A percentile compares a stretch with the other conserved stretches of the same genome.
Evolutionary conservation across 768 basidiomycete genomes (phyloP).

Genomic region (Strobilomyces dryophilus): DNA sequence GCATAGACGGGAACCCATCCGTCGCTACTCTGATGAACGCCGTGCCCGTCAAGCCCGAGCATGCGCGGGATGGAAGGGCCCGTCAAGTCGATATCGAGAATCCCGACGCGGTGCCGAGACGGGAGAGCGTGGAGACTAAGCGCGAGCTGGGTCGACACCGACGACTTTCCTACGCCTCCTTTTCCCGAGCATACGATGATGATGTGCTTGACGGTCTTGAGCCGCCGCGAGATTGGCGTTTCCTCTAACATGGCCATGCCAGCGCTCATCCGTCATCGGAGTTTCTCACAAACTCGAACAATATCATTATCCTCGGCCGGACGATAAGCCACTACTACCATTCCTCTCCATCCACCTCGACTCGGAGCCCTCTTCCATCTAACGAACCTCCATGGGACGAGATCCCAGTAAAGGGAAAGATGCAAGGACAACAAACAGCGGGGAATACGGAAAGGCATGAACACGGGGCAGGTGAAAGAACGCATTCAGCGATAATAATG

Average conservation of each 20-base stretch:
- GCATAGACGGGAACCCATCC: constrained; percentile 99
- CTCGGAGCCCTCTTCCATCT: constrained; percentile 68
- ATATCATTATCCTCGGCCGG: constrained; percentile 5
- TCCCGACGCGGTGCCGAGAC: constrained; percentile 69
- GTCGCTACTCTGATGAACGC: constrained; percentile 88
- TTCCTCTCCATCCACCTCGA: constrained; percentile 16
- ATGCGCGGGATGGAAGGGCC: constrained; percentile 95
- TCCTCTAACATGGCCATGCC: constrained; percentile 30
- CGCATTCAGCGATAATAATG: constrained; percentile 21
- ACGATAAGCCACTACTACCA: constrained; percentile 1
- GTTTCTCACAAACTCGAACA: neutral
- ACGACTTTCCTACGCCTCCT: constrained; percentile 99
- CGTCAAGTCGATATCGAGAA: constrained; percentile 91
- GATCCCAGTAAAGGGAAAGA: constrained; percentile 50
- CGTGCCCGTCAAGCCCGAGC: constrained; percentile 84
- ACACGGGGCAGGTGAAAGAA: constrained; percentile 16
- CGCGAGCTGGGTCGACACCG: constrained; percentile 87
- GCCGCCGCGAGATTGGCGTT: constrained; percentile 66
- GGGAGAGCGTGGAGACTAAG: constrained; percentile 75
- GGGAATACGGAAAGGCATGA: constrained; percentile 21
- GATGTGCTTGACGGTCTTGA: constrained; percentile 74
- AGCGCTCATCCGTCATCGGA: too few relatives aligned
- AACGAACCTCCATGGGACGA: constrained; percentile 49
- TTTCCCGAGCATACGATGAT: constrained; percentile 95
- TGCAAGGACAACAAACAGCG: constrained; percentile 60